These are phyloP conservation scores for Crotalaria pallida DNA, from an alignment of 306 rosid genomes.

Conservation along the genomic window DNA sequence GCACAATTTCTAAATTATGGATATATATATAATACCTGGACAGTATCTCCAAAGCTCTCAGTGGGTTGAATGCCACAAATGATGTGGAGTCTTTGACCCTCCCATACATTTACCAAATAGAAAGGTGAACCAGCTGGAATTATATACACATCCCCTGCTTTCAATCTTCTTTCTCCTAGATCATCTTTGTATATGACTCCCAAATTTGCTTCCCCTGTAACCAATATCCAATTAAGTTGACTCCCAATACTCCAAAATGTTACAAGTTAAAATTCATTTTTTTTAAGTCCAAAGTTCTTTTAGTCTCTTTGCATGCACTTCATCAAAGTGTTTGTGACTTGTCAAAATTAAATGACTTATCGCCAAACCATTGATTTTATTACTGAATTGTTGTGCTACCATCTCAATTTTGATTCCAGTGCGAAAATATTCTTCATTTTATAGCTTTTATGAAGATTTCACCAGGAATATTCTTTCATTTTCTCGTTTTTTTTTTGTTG, in stretches of 20 bases:
- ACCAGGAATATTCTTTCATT: too few relatives aligned
- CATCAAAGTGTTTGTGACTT: background rate
- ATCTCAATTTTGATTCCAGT: background rate
- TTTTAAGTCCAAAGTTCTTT: background rate
- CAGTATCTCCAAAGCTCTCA: conserved; percentile 47
- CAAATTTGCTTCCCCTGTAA: conserved; percentile 76
- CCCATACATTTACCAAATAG: conserved; percentile 63
- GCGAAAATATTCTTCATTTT: background rate
- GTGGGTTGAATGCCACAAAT: conserved; percentile 63
- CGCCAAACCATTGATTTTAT: background rate
- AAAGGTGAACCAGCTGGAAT: conserved; percentile 80
- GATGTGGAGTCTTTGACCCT: conserved; percentile 63
- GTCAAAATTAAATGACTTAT: background rate
- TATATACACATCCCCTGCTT: conserved; percentile 62
- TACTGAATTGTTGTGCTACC: too few relatives aligned
- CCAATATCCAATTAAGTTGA: background rate
- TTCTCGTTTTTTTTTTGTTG: too few relatives aligned
- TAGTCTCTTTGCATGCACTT: background rate
- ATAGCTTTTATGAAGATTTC: too few relatives aligned
- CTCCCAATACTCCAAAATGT: background rate
- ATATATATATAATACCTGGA: conserved; percentile 44
- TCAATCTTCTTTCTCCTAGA: conserved; percentile 60
- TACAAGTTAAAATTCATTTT: background rate
- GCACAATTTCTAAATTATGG: background rate
- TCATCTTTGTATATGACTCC: conserved; percentile 60